These are phyloP conservation scores for Hirschioporus abietinus DNA, from an alignment of 768 basidiomycete genomes.

Conservation along the genomic window DNA sequence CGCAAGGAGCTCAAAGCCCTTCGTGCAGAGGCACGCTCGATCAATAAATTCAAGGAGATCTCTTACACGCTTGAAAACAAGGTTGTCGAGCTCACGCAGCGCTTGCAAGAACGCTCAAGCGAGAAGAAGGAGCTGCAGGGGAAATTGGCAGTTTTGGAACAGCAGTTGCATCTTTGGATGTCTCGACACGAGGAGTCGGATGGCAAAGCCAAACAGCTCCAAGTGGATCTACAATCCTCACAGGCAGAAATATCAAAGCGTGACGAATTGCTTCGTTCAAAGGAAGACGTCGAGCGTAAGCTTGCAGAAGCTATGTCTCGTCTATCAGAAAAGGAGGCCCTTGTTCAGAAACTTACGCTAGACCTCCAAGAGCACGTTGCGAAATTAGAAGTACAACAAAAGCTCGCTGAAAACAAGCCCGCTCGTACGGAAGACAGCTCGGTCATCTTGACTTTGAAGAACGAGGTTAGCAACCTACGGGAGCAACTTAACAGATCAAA, in stretches of 20 bases:
- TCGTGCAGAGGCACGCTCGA: conserved; percentile 90
- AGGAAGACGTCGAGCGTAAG: conserved; percentile 73
- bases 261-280: conserved; percentile 68
- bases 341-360: conserved; percentile 74
- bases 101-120: conserved; percentile 79
- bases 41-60: conserved; percentile 97
- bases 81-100: conserved; percentile 96
- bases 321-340: conserved; percentile 76
- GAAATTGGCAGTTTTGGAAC: conserved; percentile 75
- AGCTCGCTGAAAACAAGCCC: conserved; percentile 58
- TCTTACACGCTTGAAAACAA: conserved; percentile 98
- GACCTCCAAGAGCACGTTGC: conserved; percentile 69
- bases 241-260: conserved; percentile 68
- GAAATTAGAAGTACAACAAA: conserved; percentile 74
- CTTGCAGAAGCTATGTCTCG: conserved; percentile 74
- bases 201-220: conserved; percentile 62
- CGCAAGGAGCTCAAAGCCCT: conserved; percentile 79
- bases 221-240: conserved; percentile 59
- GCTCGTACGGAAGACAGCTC: conserved; percentile 77
- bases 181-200: conserved; percentile 87
- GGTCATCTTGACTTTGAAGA: conserved; percentile 84
- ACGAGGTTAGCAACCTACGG: conserved; percentile 85
- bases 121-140: conserved; percentile 85
- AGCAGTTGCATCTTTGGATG: conserved; percentile 81
- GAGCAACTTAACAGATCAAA: conserved; percentile 97